These are phyloP conservation scores for Aspergillus funiculosus DNA, from an alignment of 495 filamentous ascomycete genomes.

Conservation along the genomic window DNA sequence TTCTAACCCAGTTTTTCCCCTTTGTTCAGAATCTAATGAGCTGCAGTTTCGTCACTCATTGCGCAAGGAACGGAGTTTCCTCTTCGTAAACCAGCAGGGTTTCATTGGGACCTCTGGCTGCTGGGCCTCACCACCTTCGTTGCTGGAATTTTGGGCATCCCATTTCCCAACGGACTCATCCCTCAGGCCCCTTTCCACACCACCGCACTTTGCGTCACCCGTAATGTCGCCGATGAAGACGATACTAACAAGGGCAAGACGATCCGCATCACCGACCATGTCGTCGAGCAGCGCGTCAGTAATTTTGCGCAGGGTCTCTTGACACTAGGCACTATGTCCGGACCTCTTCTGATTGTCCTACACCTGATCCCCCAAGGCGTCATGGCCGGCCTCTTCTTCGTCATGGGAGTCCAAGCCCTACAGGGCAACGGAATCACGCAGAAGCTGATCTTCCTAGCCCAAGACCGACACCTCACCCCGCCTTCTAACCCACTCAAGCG, in stretches of 20 bases:
- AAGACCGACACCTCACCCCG: slow-evolving; percentile 61
- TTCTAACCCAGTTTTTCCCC: background rate
- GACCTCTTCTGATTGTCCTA: slow-evolving; percentile 74
- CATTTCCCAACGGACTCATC: slow-evolving; percentile 88
- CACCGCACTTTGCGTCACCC: slow-evolving; percentile 69
- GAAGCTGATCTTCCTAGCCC: slow-evolving; percentile 70
- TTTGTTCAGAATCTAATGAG: slow-evolving; percentile 2
- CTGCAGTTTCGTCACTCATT: slow-evolving; percentile 71
- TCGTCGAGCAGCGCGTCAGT: slow-evolving; percentile 86
- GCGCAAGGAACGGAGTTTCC: slow-evolving; percentile 93
- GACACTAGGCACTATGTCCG: slow-evolving; percentile 81
- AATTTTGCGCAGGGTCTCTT: slow-evolving; percentile 81
- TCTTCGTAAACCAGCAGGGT: slow-evolving; percentile 83
- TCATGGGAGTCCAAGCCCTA: slow-evolving; percentile 85
- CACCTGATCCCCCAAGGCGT: slow-evolving; percentile 84
- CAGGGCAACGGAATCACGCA: slow-evolving; percentile 74
- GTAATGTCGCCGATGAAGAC: slow-evolving; percentile 52
- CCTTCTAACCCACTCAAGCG: slow-evolving; percentile 59
- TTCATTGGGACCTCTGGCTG: slow-evolving; percentile 94
- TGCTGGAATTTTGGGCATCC: slow-evolving; percentile 78
- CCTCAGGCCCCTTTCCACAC: slow-evolving; percentile 95
- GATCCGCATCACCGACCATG: slow-evolving; percentile 57
- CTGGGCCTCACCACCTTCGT: slow-evolving; percentile 83
- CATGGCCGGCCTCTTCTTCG: slow-evolving; percentile 87
- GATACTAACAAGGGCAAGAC: slow-evolving; percentile 57